Conservation (phyloP, 2,329 filamentous ascomycete genomes). For the Mariannaea elegans region DNA sequence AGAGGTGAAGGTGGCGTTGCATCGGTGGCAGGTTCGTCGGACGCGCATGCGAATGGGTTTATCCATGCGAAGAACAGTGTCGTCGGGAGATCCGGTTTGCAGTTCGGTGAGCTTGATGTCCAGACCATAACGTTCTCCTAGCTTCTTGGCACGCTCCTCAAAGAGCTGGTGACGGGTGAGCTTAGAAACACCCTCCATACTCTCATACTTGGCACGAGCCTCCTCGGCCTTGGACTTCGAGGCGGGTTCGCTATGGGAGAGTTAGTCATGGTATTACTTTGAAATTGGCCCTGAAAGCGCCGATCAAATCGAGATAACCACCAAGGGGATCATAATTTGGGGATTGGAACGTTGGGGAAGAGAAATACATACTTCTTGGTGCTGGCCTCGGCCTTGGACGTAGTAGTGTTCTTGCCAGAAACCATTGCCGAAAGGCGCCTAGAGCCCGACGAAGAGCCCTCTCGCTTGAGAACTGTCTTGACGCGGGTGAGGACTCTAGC, state of each 20-base stretch:
- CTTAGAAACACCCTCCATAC: conserved; percentile 46
- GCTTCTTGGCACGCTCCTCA: conserved; percentile 64
- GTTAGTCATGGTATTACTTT: conserved; percentile 16
- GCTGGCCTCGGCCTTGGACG: conserved; percentile 32
- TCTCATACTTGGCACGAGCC: conserved; percentile 42
- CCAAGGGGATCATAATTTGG: too few species aligned
- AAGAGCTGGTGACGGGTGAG: conserved; percentile 61
- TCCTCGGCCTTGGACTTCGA: conserved; percentile 34
- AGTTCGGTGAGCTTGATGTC: conserved; percentile 64
- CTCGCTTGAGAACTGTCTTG: conserved; percentile 60
- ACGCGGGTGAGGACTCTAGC: conserved; percentile 58
- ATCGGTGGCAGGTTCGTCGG: conserved; percentile 83
- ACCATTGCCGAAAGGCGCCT: conserved; percentile 40
- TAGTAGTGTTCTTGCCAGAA: conserved; percentile 28
- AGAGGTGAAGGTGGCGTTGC: conserved; percentile 76
- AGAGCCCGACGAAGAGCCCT: conserved; percentile 42
- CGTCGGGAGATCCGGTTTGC: conserved; percentile 58
- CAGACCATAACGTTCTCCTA: conserved; percentile 64
- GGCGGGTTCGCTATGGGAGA: conserved; percentile 27
- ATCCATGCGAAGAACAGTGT: conserved; percentile 71
- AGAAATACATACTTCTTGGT: conserved; percentile 39
- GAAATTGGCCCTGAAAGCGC: not conserved
- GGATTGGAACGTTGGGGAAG: not conserved
- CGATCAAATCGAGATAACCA: too few species aligned
- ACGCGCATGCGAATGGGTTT: conserved; percentile 82